A percentile compares a stretch with the other conserved stretches of the same genome.
Evolutionary conservation across 1,284 basidiomycete species (phyloP).

Genomic region (Coniferiporia weirii): DNA sequence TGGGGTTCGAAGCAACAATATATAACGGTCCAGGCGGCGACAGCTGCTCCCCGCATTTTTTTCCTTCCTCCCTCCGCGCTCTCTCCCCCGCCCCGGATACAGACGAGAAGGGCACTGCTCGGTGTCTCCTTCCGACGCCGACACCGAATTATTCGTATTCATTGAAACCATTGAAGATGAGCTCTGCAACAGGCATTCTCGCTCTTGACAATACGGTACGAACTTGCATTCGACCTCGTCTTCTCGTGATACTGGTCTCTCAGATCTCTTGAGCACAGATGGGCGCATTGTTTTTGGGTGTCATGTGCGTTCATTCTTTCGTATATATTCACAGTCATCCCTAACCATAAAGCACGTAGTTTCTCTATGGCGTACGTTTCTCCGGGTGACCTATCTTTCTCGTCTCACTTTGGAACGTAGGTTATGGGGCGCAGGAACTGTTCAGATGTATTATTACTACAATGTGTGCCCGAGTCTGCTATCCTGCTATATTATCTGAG

Average conservation of each 20-base stretch:
- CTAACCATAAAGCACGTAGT: background rate
- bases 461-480: background rate
- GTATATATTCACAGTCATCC: background rate
- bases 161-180: background rate
- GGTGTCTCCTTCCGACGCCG: too few relatives aligned
- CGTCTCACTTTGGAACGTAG: background rate
- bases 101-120: too few relatives aligned
- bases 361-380: background rate
- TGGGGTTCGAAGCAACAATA: too few relatives aligned
- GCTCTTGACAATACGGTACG: constrained; percentile 9
- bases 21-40: too few relatives aligned
- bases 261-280: background rate
- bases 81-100: too few relatives aligned
- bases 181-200: background rate
- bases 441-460: constrained; percentile 10
- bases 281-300: background rate
- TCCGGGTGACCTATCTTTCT: background rate
- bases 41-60: too few relatives aligned
- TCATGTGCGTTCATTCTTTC: background rate
- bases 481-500: background rate
- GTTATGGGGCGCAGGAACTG: constrained; percentile 8
- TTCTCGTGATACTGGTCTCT: background rate
- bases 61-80: too few relatives aligned
- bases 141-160: too few relatives aligned
- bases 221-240: background rate